phyloP scores from a whole-genome alignment of 2,329 filamentous ascomycete genomes.

The Diaporthe caulivora region DNA sequence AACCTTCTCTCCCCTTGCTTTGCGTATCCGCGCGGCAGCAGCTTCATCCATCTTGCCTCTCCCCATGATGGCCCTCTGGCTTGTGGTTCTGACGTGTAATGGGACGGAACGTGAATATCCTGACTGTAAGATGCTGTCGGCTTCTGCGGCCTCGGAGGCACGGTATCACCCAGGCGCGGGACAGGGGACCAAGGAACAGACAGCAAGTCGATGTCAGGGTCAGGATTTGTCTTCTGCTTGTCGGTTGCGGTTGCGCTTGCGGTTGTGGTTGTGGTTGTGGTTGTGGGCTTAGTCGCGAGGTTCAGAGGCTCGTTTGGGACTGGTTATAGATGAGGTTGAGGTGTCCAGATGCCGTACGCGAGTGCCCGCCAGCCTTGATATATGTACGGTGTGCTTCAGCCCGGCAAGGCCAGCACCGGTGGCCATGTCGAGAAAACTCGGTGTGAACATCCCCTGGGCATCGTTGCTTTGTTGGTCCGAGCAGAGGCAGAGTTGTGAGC shows the following conservation, averaged over 20 bases:
- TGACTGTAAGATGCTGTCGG: background rate
- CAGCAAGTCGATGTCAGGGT: background rate
- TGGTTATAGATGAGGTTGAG: conserved; percentile 1
- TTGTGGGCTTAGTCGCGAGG: background rate
- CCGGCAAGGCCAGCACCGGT: conserved; percentile 30
- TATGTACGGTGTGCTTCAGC: conserved; percentile 28
- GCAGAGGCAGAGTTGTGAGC: conserved; percentile 38
- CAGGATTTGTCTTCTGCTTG: background rate
- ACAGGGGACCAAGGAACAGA: background rate
- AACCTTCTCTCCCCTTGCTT: conserved; percentile 56
- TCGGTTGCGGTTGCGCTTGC: background rate
- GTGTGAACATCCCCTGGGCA: conserved; percentile 38
- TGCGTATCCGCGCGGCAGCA: conserved; percentile 56
- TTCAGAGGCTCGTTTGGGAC: conserved; percentile 4
- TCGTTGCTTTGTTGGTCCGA: conserved; percentile 39
- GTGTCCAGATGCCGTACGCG: background rate
- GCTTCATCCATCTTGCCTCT: conserved; percentile 57
- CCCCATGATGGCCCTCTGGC: conserved; percentile 44
- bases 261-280: background rate
- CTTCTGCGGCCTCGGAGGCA: background rate
- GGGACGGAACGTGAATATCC: background rate
- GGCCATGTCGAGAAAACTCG: conserved; percentile 39
- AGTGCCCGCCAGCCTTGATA: conserved; percentile 34
- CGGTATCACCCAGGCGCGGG: conserved; percentile 7
- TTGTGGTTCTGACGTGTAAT: conserved; percentile 1